Conservation (phyloP, 2,329 filamentous ascomycete genomes). For the Knufia fluminis region DNA sequence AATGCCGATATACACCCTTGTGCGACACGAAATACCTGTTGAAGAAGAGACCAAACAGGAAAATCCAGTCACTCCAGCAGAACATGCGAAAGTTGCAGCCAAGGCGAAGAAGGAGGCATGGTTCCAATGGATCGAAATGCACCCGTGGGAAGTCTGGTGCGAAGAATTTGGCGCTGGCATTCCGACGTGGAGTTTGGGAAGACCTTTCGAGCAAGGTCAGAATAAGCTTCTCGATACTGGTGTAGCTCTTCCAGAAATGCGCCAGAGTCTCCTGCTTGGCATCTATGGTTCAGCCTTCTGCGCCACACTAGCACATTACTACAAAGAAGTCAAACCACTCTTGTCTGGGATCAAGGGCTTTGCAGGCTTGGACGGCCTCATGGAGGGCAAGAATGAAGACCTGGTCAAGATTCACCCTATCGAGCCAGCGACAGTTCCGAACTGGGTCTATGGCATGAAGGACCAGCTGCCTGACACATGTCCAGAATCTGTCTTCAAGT, state of each 20-base stretch:
- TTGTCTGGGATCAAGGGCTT: slow-evolving; percentile 68
- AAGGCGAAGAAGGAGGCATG: slow-evolving; percentile 59
- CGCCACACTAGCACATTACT: slow-evolving; percentile 90
- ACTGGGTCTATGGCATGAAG: slow-evolving; percentile 76
- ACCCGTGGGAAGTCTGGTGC: slow-evolving; percentile 89
- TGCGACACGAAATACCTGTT: slow-evolving; percentile 86
- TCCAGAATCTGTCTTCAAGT: slow-evolving; percentile 65
- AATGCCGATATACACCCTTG: slow-evolving; percentile 88
- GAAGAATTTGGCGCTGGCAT: slow-evolving; percentile 88
- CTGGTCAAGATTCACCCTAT: slow-evolving; percentile 90
- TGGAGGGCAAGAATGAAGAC: slow-evolving; percentile 73
- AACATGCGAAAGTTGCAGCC: slow-evolving; percentile 32
- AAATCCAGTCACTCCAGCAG: slow-evolving; percentile 24
- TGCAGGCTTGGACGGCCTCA: slow-evolving; percentile 66
- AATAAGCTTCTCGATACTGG: slow-evolving; percentile 55
- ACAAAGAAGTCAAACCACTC: slow-evolving; percentile 81
- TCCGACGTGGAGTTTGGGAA: slow-evolving; percentile 85
- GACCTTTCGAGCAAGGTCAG: slow-evolving; percentile 65
- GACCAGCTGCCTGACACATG: slow-evolving; percentile 63
- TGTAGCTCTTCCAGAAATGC: slow-evolving; percentile 71
- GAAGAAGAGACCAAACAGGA: slow-evolving; percentile 36
- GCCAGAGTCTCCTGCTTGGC: slow-evolving; percentile 75
- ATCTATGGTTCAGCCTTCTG: slow-evolving; percentile 98
- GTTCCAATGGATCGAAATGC: slow-evolving; percentile 98
- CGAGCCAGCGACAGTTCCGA: slow-evolving; percentile 81